Evolutionary conservation across 805 yeast species (phyloP).

Genomic region (Trichomonascus vanleenenianus): DNA sequence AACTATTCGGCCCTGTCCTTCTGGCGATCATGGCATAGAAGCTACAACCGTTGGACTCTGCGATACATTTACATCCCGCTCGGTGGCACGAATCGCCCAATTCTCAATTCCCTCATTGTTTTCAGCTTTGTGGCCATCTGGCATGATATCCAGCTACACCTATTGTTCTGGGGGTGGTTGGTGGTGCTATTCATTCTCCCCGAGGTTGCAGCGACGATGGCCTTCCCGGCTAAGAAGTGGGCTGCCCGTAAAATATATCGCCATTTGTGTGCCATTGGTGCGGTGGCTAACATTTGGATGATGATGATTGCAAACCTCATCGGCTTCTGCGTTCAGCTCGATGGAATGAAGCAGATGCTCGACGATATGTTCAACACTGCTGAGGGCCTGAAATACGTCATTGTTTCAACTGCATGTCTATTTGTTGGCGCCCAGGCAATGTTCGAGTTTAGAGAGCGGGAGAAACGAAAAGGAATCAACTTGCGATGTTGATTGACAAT

Average conservation of each 20-base stretch:
- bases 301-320: slow-evolving; percentile 95
- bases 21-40: slow-evolving; percentile 99
- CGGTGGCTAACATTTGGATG: slow-evolving; percentile 87
- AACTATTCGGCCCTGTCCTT: slow-evolving; percentile 90
- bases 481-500: slow-evolving; percentile 51
- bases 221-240: slow-evolving; percentile 32
- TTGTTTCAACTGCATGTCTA: slow-evolving; percentile 59
- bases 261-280: slow-evolving; percentile 78
- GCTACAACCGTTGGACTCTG: slow-evolving; percentile 83
- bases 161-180: slow-evolving; percentile 94
- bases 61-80: slow-evolving; percentile 86
- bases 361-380: slow-evolving; percentile 64
- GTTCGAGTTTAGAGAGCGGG: slow-evolving; percentile 88
- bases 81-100: slow-evolving; percentile 71
- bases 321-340: slow-evolving; percentile 90
- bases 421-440: slow-evolving; percentile 86
- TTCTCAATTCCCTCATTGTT: slow-evolving; percentile 72
- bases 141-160: slow-evolving; percentile 90
- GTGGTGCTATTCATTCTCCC: slow-evolving; percentile 83
- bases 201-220: slow-evolving; percentile 56
- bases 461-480: slow-evolving; percentile 73
- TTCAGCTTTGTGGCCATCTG: slow-evolving; percentile 94
- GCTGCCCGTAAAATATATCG: slow-evolving; percentile 60
- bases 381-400: slow-evolving; percentile 49
- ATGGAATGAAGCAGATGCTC: slow-evolving; percentile 65